phyloP scores from a whole-genome alignment of 1,284 basidiomycete genomes.

The Hemileia vastatrix region DNA sequence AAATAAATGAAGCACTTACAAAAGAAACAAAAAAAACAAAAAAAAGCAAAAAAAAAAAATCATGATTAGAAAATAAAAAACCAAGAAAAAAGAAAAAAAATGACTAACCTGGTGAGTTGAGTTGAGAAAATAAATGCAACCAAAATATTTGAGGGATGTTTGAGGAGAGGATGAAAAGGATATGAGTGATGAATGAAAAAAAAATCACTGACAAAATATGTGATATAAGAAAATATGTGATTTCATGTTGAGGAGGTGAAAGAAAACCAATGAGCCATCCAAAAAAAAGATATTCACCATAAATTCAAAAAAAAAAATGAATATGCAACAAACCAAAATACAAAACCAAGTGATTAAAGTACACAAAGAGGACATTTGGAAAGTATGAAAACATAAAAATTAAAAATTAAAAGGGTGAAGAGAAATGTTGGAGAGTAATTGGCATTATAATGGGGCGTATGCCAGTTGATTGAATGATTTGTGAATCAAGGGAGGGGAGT shows the following conservation, averaged over 20 bases:
- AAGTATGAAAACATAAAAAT: too few relatives aligned
- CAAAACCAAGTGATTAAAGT: too few relatives aligned
- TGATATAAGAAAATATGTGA: background rate
- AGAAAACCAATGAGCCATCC: background rate
- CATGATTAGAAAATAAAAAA: background rate
- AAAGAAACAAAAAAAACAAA: background rate
- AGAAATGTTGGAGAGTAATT: too few relatives aligned
- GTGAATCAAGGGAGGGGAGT: too few relatives aligned
- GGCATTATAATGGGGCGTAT: too few relatives aligned
- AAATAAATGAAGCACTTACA: background rate
- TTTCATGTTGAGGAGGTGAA: background rate
- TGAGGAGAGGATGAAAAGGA: background rate
- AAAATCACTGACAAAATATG: too few relatives aligned
- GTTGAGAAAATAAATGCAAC: background rate
- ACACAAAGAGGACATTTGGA: too few relatives aligned
- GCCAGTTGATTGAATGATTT: too few relatives aligned
- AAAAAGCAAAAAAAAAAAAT: background rate
- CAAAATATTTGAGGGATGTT: background rate
- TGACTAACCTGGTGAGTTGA: background rate
- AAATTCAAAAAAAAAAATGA: too few relatives aligned
- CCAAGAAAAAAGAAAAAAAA: background rate
- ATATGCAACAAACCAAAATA: too few relatives aligned
- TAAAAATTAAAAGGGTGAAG: too few relatives aligned
- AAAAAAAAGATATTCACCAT: background rate
- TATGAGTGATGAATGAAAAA: too few relatives aligned